Base-by-base conservation (phyloP, 345 rosid genomes). In the Aegle marmelos region DNA sequence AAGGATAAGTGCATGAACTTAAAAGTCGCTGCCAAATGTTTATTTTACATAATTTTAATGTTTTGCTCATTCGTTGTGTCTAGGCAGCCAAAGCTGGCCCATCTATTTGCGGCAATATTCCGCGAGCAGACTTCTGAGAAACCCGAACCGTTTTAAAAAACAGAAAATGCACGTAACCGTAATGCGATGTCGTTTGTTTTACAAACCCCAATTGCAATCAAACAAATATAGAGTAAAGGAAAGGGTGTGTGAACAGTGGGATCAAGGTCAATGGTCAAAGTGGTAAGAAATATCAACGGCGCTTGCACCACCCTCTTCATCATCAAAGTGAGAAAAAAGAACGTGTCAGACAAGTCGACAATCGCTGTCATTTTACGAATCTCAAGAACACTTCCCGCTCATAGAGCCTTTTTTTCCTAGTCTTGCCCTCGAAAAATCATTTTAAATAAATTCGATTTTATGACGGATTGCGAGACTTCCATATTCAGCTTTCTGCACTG, bases 321-420 rank as follows among this genome's bases (percentile, higher is more conserved):
- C 4, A 27, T 28, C 34, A 19, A 19, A 21, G 22, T 36, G 50
- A 22, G 54, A 34, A 33, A 37, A 0, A 27, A 2, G 50, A 45
- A 58, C 58, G 37, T 72, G 75, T 34, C 48, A 68, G 91, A 90
- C 90, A 90, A 83, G 84, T 86, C 78, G 88, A 90, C 92, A 80
- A 80, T 78, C 69, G n/a, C 84, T 90, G 90, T 86, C 82, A 80
- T 41, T 13, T 68, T 68, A 73, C 87, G 48, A 79, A 90, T 90
- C 89, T 89, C 92, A 84, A 89, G 86, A 87, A 79, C 74, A 68
- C n/a, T 69, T 78, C 88, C 78, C 83, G 64, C 80, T 79, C 79
- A 58, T 76, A 64, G 24, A 78, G 58, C 79, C 7, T 7, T 70
- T 76, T 41, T 28, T 68, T 2, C 45, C 45, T 39, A 13, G 31